These are phyloP conservation scores for Penicillium paneum DNA, from an alignment of 2,329 filamentous ascomycete genomes.

Conservation along the genomic window DNA sequence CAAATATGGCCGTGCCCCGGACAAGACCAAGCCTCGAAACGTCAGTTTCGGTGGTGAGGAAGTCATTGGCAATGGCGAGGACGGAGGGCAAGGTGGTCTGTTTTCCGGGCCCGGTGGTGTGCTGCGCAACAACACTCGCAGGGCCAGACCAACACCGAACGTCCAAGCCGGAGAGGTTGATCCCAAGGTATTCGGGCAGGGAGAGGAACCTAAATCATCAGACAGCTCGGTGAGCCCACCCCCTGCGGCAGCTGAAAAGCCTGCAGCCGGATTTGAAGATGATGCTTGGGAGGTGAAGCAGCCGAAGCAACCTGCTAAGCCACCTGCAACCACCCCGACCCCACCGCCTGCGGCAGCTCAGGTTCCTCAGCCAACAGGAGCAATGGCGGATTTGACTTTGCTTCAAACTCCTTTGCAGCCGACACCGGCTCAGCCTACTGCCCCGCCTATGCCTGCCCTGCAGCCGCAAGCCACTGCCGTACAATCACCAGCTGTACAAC, in stretches of 20 bases:
- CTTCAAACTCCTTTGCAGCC: slow-evolving; percentile 59
- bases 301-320: slow-evolving; percentile 55
- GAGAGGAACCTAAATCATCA: slow-evolving; percentile 48
- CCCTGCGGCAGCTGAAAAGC: slow-evolving; percentile 49
- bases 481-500: slow-evolving; percentile 35
- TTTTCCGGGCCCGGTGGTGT: slow-evolving; percentile 92
- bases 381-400: slow-evolving; percentile 67
- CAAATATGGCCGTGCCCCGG: slow-evolving; percentile 66
- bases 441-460: slow-evolving; percentile 37
- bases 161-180: slow-evolving; percentile 82
- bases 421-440: slow-evolving; percentile 44
- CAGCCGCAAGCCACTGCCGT: slow-evolving; percentile 46
- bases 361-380: slow-evolving; percentile 57
- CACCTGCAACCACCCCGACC: slow-evolving; percentile 34
- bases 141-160: slow-evolving; percentile 82
- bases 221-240: slow-evolving; percentile 48
- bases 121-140: slow-evolving; percentile 89
- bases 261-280: slow-evolving; percentile 75
- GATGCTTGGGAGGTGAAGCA: slow-evolving; percentile 97
- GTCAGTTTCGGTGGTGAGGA: slow-evolving; percentile 54
- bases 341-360: slow-evolving; percentile 33
- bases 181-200: slow-evolving; percentile 74
- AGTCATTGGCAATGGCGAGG: slow-evolving; percentile 58
- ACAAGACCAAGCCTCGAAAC: slow-evolving; percentile 54
- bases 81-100: slow-evolving; percentile 62